Base-by-base conservation (phyloP, 257 asterid genomes). In the Scutellaria minor region DNA sequence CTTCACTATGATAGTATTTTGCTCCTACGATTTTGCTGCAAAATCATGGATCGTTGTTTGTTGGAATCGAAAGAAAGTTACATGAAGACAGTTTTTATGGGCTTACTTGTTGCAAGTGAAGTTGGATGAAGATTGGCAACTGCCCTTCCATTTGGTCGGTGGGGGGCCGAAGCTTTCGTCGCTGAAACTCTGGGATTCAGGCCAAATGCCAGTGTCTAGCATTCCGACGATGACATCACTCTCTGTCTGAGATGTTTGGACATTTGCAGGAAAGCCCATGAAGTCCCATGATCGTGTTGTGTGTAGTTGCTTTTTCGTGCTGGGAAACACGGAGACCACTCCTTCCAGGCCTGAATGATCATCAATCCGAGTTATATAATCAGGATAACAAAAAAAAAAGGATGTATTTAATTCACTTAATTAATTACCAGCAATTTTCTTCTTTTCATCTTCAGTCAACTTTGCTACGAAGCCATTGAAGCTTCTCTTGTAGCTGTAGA, bases 271-370 rank as follows among this genome's bases (percentile, higher is more conserved):
- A 15, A 87, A 85, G 9, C 90, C 90, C 75, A 83, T 47, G 78
- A 87, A 87, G 65, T 85, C 90, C 93, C 93, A 87, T 35, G 90
- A 87, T 64, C 88, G 74, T 12, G 90, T 85, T 0, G 93, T 87
- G 12, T 81, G 90, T 1, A 87, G 73, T 47, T 87, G 83, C 52
- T 81, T 85, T 59, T 74, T 80, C 10, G 68, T 71, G 77, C 82
- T 87, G 0, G 81, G 83, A 58, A 87, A 79, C 42, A 87, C 87
- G 1, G 85, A 83, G 1, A 87, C 90, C 6, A 85, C 93, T 22
- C 85, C 86, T 0, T 85, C 85, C 82, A 85, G 55, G 52, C 69
- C 88, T 87, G 66, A 41, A 47, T 24, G 0, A 51, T 47, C 27
- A 50, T 12, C 7, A n/a, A 15, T 5, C 2, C 18, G 9, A 44